Percentiles rank a stretch among this genome's conserved stretches.
phyloP scores from a whole-genome alignment of 179 eudicot species.

The Sideroxylon spinosum region DNA sequence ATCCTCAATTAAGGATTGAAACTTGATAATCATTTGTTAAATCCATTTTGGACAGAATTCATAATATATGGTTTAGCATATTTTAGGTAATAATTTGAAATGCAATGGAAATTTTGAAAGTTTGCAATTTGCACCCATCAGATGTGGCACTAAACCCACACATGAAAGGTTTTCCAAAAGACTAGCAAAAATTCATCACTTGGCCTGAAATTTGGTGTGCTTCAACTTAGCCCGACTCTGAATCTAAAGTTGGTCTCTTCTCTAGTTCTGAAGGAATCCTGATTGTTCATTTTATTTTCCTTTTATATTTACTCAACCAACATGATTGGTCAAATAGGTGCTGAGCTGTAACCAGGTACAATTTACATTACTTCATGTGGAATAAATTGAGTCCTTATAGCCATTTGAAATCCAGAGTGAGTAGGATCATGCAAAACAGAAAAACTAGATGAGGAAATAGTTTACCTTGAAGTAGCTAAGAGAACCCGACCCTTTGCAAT shows the following conservation, averaged over 20 bases:
- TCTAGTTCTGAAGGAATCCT: constrained; percentile 40
- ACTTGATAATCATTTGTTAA: constrained; percentile 43
- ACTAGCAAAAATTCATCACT: constrained; percentile 31
- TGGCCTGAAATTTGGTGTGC: constrained; percentile 55
- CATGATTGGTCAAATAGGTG: too few relatives aligned
- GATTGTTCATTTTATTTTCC: neutral
- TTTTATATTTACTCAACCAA: too few relatives aligned
- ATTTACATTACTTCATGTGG: too few relatives aligned
- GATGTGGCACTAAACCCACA: neutral
- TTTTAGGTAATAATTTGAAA: too few relatives aligned
- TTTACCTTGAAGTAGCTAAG: constrained; percentile 68
- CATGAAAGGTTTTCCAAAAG: neutral
- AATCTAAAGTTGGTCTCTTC: constrained; percentile 46
- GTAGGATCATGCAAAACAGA: too few relatives aligned
- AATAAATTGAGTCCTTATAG: too few relatives aligned
- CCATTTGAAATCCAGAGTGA: too few relatives aligned
- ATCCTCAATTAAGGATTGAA: constrained; percentile 46
- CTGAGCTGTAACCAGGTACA: too few relatives aligned
- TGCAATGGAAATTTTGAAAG: neutral
- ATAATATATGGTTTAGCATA: neutral
- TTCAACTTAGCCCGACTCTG: constrained; percentile 49
- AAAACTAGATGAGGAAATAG: neutral
- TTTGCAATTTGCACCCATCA: constrained; percentile 4
- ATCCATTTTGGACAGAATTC: neutral
- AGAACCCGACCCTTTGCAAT: constrained; percentile 54